Evolutionary conservation across 2,329 filamentous ascomycete species (phyloP), one percentile per base, ranked within the genome.

Genomic region (Apiospora rasikravindrae): DNA sequence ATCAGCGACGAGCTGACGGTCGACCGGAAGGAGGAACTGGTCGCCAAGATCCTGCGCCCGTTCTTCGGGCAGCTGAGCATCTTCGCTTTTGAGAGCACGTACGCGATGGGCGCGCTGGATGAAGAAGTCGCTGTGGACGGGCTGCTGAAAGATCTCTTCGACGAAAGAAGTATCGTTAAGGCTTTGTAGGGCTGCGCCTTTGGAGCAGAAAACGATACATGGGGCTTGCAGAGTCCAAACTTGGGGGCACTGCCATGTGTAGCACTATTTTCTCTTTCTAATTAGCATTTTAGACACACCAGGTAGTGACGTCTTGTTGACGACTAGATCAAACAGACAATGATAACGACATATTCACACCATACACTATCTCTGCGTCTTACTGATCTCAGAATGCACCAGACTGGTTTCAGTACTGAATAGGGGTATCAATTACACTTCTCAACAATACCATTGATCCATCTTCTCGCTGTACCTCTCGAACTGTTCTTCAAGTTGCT

Each of bases 61-160:
- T 98, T 98, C 83, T 94, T 98, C 79, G 93, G 92, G 19, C 93
- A 97, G 80, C 84, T 99, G 75, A 98, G 95, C 80, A 98, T 99
- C 78, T 94, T 92, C 80, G 92, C 94, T 0, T 99, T 98, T 83
- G 96, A 99, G 84, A 93, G 92, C 74, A 96, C 93, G 71, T 99
- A 99, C 81, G 91, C 92, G 22, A 95, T 98, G 91, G 91, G 90
- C 47, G 82, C 82, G 57, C 83, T 93, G 37, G 94, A 97, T 81
- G 80, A 87, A 77, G 88, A 91, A 69, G 86, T 86, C 13, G 95
- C 93, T 77, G 85, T 88, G 70, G 84, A 87, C 75, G 88, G 88
- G 67, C 78, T 97, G 73, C 80, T 97, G 79, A 89, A 84, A 78
- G 94, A 97, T 83, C 78, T 97, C 73, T 96, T 96, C 85, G 92